Percentiles rank a stretch among this genome's conserved stretches.
Conservation (phyloP, 1,284 basidiomycete species). For the Papiliotrema flavescens region DNA sequence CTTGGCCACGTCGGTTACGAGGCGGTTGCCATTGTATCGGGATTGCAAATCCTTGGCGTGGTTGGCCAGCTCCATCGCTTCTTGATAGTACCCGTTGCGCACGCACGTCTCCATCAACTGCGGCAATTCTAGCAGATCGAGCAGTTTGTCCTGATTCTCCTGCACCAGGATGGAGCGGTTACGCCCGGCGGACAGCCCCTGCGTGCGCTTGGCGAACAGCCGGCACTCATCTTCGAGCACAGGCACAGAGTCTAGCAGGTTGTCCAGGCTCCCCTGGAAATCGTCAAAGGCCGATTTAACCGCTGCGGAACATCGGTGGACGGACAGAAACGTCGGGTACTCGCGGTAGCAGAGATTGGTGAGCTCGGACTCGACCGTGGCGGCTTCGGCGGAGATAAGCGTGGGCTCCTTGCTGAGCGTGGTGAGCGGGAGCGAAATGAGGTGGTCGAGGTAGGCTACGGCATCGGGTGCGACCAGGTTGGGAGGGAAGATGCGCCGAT, state of each 20-base stretch:
- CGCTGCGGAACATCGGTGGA: conserved; percentile 60
- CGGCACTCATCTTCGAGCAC: conserved; percentile 65
- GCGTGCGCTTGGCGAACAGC: conserved; percentile 60
- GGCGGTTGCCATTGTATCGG: conserved; percentile 51
- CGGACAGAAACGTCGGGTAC: conserved; percentile 79
- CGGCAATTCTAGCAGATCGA: conserved; percentile 85
- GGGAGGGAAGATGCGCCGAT: conserved; percentile 5
- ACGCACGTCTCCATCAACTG: conserved; percentile 86
- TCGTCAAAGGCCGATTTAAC: conserved; percentile 62
- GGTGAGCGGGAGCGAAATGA: conserved; percentile 63
- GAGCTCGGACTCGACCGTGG: conserved; percentile 78
- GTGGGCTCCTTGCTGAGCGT: conserved; percentile 68
- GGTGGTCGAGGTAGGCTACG: conserved; percentile 48
- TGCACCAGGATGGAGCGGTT: conserved; percentile 72
- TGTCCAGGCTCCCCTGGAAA: conserved; percentile 62
- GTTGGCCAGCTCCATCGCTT: conserved; percentile 75
- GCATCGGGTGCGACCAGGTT: conserved; percentile 24
- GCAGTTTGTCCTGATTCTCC: conserved; percentile 84
- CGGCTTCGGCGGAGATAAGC: conserved; percentile 69
- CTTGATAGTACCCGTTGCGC: conserved; percentile 82
- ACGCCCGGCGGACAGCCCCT: conserved; percentile 61
- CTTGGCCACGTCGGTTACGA: conserved; percentile 60
- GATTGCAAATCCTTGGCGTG: conserved; percentile 58
- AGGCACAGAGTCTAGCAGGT: conserved; percentile 65
- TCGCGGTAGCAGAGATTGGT: conserved; percentile 82